phyloP scores from a whole-genome alignment of 805 yeast species.

The Metschnikowia continentalis region DNA sequence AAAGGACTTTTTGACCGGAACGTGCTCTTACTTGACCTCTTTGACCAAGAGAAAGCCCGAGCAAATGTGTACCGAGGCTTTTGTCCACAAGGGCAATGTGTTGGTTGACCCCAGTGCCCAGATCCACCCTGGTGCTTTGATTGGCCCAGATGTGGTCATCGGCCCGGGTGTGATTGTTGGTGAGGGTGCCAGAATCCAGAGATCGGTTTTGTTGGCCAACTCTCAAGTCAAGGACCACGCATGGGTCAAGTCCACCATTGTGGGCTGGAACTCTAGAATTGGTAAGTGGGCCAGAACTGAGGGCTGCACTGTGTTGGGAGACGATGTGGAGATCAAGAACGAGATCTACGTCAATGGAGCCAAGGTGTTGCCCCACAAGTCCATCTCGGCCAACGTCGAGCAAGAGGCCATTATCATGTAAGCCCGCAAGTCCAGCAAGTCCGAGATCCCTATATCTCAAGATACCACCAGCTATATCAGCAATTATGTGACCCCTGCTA shows the following conservation, averaged over 20 bases:
- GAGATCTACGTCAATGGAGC: constrained; percentile 99
- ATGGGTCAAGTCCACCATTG: constrained; percentile 94
- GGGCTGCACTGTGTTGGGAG: constrained; percentile 97
- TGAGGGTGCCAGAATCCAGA: constrained; percentile 97
- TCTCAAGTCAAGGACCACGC: constrained; percentile 95
- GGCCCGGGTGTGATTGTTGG: constrained; percentile 96
- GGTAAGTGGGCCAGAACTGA: constrained; percentile 99
- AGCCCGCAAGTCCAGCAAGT: constrained; percentile 12
- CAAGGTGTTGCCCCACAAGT: constrained; percentile 97
- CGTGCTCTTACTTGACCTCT: constrained; percentile 85
- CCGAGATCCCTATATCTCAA: too few species aligned
- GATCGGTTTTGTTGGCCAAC: constrained; percentile 89
- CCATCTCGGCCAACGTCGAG: constrained; percentile 94
- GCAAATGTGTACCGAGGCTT: constrained; percentile 61
- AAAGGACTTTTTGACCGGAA: constrained; percentile 97
- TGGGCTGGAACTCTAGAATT: constrained; percentile 98
- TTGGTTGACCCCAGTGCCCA: constrained; percentile 92
- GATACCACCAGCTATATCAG: too few species aligned
- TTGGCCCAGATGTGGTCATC: constrained; percentile 96
- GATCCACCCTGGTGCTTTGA: constrained; percentile 87
- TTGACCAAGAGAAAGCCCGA: constrained; percentile 76
- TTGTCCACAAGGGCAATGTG: constrained; percentile 87
- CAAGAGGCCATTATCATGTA: constrained; percentile 97
- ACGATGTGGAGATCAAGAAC: constrained; percentile 96
- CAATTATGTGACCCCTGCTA: too few species aligned